Percentiles rank a stretch among this genome's conserved stretches.
These are phyloP conservation scores for Lepidium campestre DNA, from an alignment of 441 rosid species.

Conservation along the genomic window DNA sequence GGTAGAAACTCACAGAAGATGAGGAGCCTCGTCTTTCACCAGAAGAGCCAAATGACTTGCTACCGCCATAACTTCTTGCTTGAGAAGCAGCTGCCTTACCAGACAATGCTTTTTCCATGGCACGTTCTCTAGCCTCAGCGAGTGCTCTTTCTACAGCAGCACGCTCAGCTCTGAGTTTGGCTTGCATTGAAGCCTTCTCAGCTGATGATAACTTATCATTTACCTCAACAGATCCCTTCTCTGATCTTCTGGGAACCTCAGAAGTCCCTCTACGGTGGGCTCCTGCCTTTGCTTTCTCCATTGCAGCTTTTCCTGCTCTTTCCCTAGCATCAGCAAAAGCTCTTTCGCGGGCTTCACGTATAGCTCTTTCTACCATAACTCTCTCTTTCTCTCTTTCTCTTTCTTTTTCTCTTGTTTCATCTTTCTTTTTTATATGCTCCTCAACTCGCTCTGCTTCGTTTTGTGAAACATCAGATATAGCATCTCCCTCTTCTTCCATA, in stretches of 20 bases:
- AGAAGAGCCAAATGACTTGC: conserved; percentile 42
- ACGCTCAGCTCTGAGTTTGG: conserved; percentile 76
- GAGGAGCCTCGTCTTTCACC: conserved; percentile 45
- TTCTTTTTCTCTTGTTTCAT: conserved; percentile 47
- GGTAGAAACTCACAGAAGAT: conserved; percentile 45
- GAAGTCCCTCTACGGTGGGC: conserved; percentile 47
- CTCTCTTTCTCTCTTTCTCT: conserved; percentile 61
- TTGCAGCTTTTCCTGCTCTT: conserved; percentile 76
- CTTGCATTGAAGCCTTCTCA: conserved; percentile 48
- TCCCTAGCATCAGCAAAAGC: conserved; percentile 90
- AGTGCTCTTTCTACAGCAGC: conserved; percentile 98
- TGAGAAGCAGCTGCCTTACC: conserved; percentile 47
- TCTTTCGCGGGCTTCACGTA: conserved; percentile 91
- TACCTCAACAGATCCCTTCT: conserved; percentile 43
- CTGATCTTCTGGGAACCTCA: conserved; percentile 51
- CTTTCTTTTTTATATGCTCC: conserved; percentile 34
- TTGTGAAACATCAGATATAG: conserved; percentile 31
- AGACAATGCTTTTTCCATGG: conserved; percentile 78
- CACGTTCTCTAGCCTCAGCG: conserved; percentile 90
- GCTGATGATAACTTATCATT: conserved; percentile 36
- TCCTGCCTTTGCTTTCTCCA: conserved; percentile 65
- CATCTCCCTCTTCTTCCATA: conserved; percentile 39
- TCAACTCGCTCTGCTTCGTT: conserved; percentile 42
- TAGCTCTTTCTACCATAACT: conserved; percentile 85
- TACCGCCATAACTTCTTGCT: conserved; percentile 42